Conservation (phyloP, 768 basidiomycete species). For the Suillus luteus region DNA sequence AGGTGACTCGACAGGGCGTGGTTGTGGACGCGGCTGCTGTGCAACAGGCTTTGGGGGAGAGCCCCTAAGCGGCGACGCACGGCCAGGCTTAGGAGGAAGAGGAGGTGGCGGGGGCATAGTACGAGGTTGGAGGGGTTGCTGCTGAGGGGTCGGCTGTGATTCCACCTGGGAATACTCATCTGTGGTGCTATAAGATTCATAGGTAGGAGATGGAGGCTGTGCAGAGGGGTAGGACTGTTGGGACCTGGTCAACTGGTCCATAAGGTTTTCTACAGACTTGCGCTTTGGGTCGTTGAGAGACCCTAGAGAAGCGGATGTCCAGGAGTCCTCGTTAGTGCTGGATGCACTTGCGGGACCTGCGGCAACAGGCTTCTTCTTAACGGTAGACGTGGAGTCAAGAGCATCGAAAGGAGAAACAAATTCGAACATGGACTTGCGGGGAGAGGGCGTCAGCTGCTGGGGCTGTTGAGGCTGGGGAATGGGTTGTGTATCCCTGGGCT, state of each 20-base stretch:
- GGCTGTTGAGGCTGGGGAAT: constrained; percentile 37
- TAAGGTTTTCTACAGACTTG: constrained; percentile 80
- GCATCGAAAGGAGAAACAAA: constrained; percentile 86
- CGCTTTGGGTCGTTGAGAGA: constrained; percentile 58
- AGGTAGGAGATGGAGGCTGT: constrained; percentile 40
- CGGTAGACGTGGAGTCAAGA: constrained; percentile 45
- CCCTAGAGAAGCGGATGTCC: constrained; percentile 41
- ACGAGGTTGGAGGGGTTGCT: constrained; percentile 39
- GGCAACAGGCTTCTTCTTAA: constrained; percentile 75
- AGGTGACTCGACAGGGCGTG: constrained; percentile 53
- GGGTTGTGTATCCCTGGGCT: constrained; percentile 28
- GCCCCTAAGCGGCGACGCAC: constrained; percentile 54
- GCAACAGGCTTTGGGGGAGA: constrained; percentile 66
- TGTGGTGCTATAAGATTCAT: constrained; percentile 41
- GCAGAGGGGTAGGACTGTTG: constrained; percentile 36
- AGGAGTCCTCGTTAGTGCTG: constrained; percentile 59
- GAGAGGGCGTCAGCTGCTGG: constrained; percentile 52
- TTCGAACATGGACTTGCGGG: constrained; percentile 83
- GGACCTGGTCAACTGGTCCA: constrained; percentile 67
- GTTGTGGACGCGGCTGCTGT: constrained; percentile 48
- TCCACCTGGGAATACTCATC: constrained; percentile 50
- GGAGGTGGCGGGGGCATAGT: constrained; percentile 57
- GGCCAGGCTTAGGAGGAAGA: constrained; percentile 59
- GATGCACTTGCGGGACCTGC: constrained; percentile 40
- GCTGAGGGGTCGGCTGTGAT: constrained; percentile 24